phyloP scores from a whole-genome alignment of 345 rosid species.

The Brassica juncea region DNA sequence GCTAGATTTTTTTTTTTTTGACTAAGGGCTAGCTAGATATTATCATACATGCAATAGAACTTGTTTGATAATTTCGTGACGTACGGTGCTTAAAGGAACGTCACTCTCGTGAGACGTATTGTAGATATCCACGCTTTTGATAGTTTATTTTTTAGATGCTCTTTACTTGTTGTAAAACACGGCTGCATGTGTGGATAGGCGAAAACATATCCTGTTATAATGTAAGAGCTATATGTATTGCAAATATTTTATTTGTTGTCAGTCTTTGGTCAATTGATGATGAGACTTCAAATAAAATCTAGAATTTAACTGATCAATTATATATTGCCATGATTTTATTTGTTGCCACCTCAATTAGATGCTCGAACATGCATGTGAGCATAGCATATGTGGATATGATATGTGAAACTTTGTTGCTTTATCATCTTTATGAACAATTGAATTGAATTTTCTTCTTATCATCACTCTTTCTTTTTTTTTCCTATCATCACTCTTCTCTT shows the following conservation, averaged over 20 bases:
- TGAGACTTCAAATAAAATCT: not conserved
- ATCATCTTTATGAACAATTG: slow-evolving; percentile 9
- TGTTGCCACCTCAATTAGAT: slow-evolving; percentile 33
- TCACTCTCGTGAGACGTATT: not conserved
- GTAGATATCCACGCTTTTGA: not conserved
- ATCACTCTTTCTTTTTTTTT: not conserved
- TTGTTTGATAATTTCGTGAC: not conserved
- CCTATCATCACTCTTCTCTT: not conserved
- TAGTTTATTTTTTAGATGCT: not conserved
- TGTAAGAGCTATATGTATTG: not conserved
- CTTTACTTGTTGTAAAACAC: not conserved
- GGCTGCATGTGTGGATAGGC: slow-evolving; percentile 23
- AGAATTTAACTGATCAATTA: slow-evolving; percentile 2
- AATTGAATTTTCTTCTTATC: not conserved
- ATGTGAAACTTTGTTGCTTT: slow-evolving; percentile 9
- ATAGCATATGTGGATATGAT: slow-evolving; percentile 22
- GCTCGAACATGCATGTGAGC: slow-evolving; percentile 34
- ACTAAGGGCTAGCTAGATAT: too few relatives aligned
- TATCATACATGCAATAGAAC: not conserved
- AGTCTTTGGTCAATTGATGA: not conserved
- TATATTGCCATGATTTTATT: slow-evolving; percentile 8
- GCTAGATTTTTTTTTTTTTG: not conserved
- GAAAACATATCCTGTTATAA: not conserved
- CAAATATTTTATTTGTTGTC: slow-evolving; percentile 17
- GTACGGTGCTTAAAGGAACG: not conserved